phyloP scores from a whole-genome alignment of 495 filamentous ascomycete species.

The Lepraria neglecta region DNA sequence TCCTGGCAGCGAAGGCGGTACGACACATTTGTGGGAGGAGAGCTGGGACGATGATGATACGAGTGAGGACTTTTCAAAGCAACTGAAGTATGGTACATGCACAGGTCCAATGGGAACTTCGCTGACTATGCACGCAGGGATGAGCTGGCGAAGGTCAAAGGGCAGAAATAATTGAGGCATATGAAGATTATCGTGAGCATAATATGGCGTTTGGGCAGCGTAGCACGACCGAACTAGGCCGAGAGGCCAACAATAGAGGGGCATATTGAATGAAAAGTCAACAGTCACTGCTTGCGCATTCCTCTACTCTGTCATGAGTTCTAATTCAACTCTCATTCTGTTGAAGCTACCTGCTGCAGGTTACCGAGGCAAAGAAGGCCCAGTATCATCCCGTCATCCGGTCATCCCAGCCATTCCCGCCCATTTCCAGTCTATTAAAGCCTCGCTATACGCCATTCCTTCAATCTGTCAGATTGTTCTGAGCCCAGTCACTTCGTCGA shows the following conservation, averaged over 20 bases:
- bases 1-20: slow-evolving; percentile 45
- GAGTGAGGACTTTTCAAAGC: slow-evolving; percentile 89
- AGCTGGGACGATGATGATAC: slow-evolving; percentile 99
- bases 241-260: background rate
- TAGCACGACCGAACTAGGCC: slow-evolving; percentile 2
- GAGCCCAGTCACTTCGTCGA: slow-evolving; percentile 62
- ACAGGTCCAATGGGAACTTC: background rate
- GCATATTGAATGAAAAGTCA: background rate
- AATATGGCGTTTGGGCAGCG: slow-evolving; percentile 15
- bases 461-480: slow-evolving; percentile 3
- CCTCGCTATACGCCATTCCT: slow-evolving; percentile 11
- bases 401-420: background rate
- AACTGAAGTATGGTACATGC: slow-evolving; percentile 71
- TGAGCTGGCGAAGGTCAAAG: slow-evolving; percentile 90
- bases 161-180: slow-evolving; percentile 45
- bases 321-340: background rate
- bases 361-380: slow-evolving; percentile 24
- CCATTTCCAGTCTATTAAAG: slow-evolving; percentile 13
- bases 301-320: background rate
- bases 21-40: slow-evolving; percentile 94
- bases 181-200: background rate
- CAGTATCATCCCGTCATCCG: background rate
- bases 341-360: slow-evolving; percentile 20
- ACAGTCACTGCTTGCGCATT: slow-evolving; percentile 1
- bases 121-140: slow-evolving; percentile 51